Evolutionary conservation across 208 protist genomes (phyloP), one percentile per base, ranked within the genome.

Genomic region (Porcisia hertigi): DNA sequence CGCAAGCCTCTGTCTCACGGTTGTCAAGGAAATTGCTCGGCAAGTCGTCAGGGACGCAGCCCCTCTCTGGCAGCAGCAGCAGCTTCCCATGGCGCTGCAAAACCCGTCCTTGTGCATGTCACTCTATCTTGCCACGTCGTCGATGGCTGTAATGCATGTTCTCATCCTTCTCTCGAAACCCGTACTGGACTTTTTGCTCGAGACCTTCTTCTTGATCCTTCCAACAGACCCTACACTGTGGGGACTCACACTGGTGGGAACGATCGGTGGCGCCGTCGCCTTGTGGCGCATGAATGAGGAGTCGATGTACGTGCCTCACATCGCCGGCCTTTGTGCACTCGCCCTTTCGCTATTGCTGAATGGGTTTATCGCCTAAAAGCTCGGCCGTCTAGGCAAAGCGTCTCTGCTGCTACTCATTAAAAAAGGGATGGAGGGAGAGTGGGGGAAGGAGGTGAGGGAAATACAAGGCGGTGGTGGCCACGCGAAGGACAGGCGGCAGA

Each of bases 141-240:
- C 75, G 0, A 78, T 94, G 71, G 77, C 86, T 12, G n/a, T 87
- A 14, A n/a, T 81, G 0, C 89, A 92, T 76, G 81, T 92, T 45
- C 52, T 85, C 36, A 55, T 82, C 39, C 63, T 91, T 20, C 55
- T 92, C 34, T 25, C 76, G 9, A 73, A 82, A 20, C 87, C 88
- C 8, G n/a, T 90, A 23, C 14, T 86, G 16, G 75, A 80, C 43
- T 82, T 82, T 36, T 9, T 88, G 52, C 41, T 86, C 1, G 71
- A 75, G 39, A 72, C 60, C 39, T 59, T 89, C 14, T 86, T 80
- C 49, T 82, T 81, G 52, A 30, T 87, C 1, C 78, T 94, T 11
- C 90, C 90, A 14, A 91, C 86, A 2, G 80, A 94, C 72, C 90
- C 90, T 30, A 94, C 90, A 9, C 82, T 87, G n/a, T 94, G 90